Base-by-base conservation (phyloP, 768 basidiomycete genomes). In the Boletus sp. region DNA sequence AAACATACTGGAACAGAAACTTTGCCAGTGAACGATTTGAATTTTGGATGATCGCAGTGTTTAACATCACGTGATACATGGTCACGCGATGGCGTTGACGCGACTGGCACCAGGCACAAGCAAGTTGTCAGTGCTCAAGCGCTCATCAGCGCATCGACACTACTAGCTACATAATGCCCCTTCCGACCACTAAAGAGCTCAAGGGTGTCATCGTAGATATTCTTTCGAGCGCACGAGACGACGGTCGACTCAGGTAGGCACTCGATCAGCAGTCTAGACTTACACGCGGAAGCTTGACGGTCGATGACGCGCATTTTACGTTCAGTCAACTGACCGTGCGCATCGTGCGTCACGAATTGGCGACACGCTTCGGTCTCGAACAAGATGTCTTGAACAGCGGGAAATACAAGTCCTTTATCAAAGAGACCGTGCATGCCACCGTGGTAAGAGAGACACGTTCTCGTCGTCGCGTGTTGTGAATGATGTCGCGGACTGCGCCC, bases 341-440 rank as follows among this genome's bases (percentile, higher is more conserved):
- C 24, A 73, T 78, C 12, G 74, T 87, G 28, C 80, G 86, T 12
- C 67, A 72, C 54, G 64, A 74, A n/a, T 51, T 87, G 1, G 86
- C 86, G 68, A 62, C 71, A 28, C 61, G 74, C 24, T 73, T 85
- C 44, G 55, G 61, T 4, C 67, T 88, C n/a, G 73, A 76, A 9
- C 60, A 70, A 6, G 82, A 80, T 0, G 64, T 72, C 3, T 68
- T 88, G 40, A 77, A 79, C 30, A 62, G 57, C 29, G 65, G 71
- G 18, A 71, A 77, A 47, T 82, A 78, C 69, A 87, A 79, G 64
- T 55, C 61, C 15, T 64, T 73, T 3, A 65, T 89, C 28, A 85
- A 82, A 59, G 57, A 64, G 10, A 55, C 55, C 11, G 60, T 67
- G 36, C 54, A 57, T 50, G 52, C 55, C 1, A 58, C 56, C 24